Evolutionary conservation across 1,284 basidiomycete genomes (phyloP), one percentile per base, ranked within the genome.

Genomic region (Lignosus rhinocerotis): DNA sequence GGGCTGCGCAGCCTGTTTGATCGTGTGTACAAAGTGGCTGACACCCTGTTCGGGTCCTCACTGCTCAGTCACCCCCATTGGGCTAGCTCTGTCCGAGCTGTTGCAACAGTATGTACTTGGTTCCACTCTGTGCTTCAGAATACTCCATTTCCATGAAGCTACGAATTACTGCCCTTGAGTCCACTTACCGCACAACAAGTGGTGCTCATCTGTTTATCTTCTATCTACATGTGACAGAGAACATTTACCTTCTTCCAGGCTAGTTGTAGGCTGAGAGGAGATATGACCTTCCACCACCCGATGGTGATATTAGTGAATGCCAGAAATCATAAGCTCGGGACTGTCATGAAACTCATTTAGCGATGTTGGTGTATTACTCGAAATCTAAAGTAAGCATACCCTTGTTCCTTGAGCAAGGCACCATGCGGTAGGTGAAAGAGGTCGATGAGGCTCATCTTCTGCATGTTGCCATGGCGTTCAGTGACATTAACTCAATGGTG

Each of bases 401-500:
- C n/a, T n/a, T n/a, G n/a, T n/a, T n/a, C n/a, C n/a, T n/a, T n/a
- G n/a, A n/a, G n/a, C n/a, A n/a, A n/a, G n/a, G n/a, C n/a, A n/a
- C n/a, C n/a, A n/a, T n/a, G n/a, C n/a, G n/a, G n/a, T n/a, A n/a
- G n/a, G n/a, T n/a, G n/a, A n/a, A n/a, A n/a, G n/a, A n/a, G n/a
- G n/a, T n/a, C n/a, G n/a, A n/a, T n/a, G n/a, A n/a, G n/a, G n/a
- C n/a, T n/a, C n/a, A n/a, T n/a, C n/a, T n/a, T n/a, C 62, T 30
- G 52, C 5, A 65, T 57, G 12, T 53, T 57, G 21, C 72, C 53
- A 25, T n/a, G 69, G 53, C 0, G 63, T 17, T 1, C 77, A 82
- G 55, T 77, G n/a, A n/a, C n/a, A n/a, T n/a, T n/a, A n/a, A n/a
- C 77, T 0, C 84, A 76, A n/a, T 85, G 64, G 66, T 85, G 82